Evolutionary conservation across 169 alveolate genomes (phyloP).

Genomic region (Plasmodium malariae): DNA sequence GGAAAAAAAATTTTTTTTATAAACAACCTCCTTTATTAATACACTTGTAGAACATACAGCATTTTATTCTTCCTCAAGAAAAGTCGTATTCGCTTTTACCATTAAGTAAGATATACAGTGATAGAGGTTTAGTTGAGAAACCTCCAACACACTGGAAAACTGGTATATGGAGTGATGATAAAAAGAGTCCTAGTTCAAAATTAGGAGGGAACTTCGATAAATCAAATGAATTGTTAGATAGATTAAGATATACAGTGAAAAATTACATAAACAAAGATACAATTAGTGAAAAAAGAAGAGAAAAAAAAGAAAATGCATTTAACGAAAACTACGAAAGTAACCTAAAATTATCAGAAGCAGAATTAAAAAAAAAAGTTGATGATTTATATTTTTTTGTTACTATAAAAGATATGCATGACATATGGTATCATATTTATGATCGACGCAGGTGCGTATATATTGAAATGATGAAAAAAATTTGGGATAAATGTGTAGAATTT

Average conservation of each 20-base stretch:
- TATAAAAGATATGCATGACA: slow-evolving; percentile 2
- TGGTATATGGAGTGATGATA: background rate
- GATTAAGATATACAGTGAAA: background rate
- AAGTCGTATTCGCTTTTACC: background rate
- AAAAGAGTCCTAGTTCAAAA: background rate
- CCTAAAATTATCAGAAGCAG: background rate
- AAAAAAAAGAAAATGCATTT: background rate
- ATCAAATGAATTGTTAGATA: background rate
- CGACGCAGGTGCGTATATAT: background rate
- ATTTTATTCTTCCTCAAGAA: background rate
- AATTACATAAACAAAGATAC: background rate
- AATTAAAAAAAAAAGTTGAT: slow-evolving; percentile 1
- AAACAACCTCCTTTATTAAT: too few species aligned
- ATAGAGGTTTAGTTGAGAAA: background rate
- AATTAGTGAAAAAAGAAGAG: background rate
- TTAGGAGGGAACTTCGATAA: background rate
- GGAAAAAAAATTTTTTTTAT: too few species aligned
- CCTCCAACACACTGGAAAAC: background rate
- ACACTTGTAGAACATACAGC: background rate
- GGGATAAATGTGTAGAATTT: background rate
- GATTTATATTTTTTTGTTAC: background rate
- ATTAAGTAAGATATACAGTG: background rate
- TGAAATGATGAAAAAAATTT: background rate
- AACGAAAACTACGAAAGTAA: background rate
- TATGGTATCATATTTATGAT: background rate